Percentiles rank a stretch among this genome's conserved stretches.
Evolutionary conservation across 2,329 filamentous ascomycete species (phyloP).

Genomic region (Lecanicillium sp.): DNA sequence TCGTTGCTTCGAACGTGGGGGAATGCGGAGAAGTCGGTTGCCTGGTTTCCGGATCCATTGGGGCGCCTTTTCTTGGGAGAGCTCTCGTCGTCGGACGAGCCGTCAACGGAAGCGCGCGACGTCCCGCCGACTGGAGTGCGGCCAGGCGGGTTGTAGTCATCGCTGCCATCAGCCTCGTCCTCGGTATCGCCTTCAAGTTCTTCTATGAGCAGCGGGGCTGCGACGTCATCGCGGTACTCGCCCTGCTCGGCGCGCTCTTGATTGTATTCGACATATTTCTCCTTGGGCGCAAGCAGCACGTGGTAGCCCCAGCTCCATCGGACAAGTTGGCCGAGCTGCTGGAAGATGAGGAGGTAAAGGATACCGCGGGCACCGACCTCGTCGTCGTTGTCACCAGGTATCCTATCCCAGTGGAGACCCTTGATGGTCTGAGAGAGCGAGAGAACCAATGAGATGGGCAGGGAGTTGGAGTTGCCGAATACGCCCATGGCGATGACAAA

Average conservation of each 20-base stretch:
- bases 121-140: slow-evolving; percentile 47
- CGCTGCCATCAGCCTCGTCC: slow-evolving; percentile 24
- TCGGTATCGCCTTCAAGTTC: slow-evolving; percentile 32
- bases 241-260: slow-evolving; percentile 50
- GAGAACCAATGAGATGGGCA: slow-evolving; percentile 92
- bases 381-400: slow-evolving; percentile 84
- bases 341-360: slow-evolving; percentile 92
- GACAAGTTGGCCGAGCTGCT: slow-evolving; percentile 90
- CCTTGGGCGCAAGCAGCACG: slow-evolving; percentile 80
- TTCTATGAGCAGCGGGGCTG: slow-evolving; percentile 38
- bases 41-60: slow-evolving; percentile 31
- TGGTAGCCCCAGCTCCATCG: slow-evolving; percentile 99
- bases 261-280: slow-evolving; percentile 61
- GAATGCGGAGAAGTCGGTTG: slow-evolving; percentile 55
- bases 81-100: slow-evolving; percentile 43
- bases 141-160: slow-evolving; percentile 48
- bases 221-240: slow-evolving; percentile 48
- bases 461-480: slow-evolving; percentile 96
- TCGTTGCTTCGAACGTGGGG: slow-evolving; percentile 45
- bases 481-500: slow-evolving; percentile 96
- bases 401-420: slow-evolving; percentile 87
- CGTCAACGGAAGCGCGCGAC: slow-evolving; percentile 43
- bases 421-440: slow-evolving; percentile 88
- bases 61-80: slow-evolving; percentile 22
- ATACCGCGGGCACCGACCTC: slow-evolving; percentile 93